phyloP scores from a whole-genome alignment of 768 basidiomycete genomes.

The Collybia nuda region DNA sequence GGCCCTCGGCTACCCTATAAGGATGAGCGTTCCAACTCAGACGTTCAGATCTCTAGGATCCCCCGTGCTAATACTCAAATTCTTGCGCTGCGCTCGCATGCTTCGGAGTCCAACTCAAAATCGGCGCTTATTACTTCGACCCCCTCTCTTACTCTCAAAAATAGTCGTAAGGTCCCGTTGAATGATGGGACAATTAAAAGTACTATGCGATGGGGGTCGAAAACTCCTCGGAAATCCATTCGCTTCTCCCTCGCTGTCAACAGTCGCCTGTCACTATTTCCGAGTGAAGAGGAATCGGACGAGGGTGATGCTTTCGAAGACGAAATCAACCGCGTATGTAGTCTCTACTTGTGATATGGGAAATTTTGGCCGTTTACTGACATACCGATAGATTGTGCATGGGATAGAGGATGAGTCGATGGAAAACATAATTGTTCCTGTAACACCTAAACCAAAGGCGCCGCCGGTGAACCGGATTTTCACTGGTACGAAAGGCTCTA shows the following conservation, averaged over 20 bases:
- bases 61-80: neutral
- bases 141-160: slow-evolving; percentile 5
- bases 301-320: slow-evolving; percentile 13
- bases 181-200: neutral
- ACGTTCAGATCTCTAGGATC: slow-evolving; percentile 1
- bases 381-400: slow-evolving; percentile 19
- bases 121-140: slow-evolving; percentile 5
- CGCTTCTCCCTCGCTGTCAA: slow-evolving; percentile 23
- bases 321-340: slow-evolving; percentile 22
- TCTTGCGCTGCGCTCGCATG: neutral
- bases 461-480: slow-evolving; percentile 27
- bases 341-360: neutral
- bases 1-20: slow-evolving; percentile 6
- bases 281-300: neutral
- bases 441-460: slow-evolving; percentile 16
- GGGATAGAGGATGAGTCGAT: slow-evolving; percentile 20
- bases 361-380: neutral
- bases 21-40: neutral
- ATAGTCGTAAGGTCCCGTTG: neutral
- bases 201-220: neutral
- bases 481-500: slow-evolving; percentile 21
- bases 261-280: slow-evolving; percentile 20
- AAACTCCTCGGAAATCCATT: slow-evolving; percentile 20
- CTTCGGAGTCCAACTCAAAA: neutral
- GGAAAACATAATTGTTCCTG: slow-evolving; percentile 14